Conservation (phyloP, 2,329 filamentous ascomycete genomes). For the Beauveria brongniartii region DNA sequence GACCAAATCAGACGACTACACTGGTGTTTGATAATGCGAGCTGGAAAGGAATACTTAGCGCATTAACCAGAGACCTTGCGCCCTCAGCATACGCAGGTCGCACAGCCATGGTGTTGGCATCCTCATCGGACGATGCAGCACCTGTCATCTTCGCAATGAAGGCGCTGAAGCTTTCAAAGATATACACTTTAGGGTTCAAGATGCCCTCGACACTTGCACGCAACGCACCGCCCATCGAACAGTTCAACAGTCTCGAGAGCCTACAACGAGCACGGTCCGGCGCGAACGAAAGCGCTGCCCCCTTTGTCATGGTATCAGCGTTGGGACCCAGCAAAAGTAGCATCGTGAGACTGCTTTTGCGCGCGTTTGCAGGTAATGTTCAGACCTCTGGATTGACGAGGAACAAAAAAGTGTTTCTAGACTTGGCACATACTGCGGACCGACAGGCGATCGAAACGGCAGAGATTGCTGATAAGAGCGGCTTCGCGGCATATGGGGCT, state of each 20-base stretch:
- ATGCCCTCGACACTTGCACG: slow-evolving; percentile 52
- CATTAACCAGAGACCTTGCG: slow-evolving; percentile 71
- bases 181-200: slow-evolving; percentile 79
- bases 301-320: slow-evolving; percentile 75
- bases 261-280: slow-evolving; percentile 44
- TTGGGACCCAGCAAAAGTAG: slow-evolving; percentile 71
- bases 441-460: slow-evolving; percentile 57
- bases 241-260: slow-evolving; percentile 67
- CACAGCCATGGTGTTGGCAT: slow-evolving; percentile 67
- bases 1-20: slow-evolving; percentile 36
- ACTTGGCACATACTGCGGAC: slow-evolving; percentile 55
- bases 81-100: slow-evolving; percentile 73
- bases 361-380: slow-evolving; percentile 52
- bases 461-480: slow-evolving; percentile 61
- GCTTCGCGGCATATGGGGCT: slow-evolving; percentile 72
- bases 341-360: slow-evolving; percentile 68
- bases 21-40: slow-evolving; percentile 75
- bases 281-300: slow-evolving; percentile 42
- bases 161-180: slow-evolving; percentile 65
- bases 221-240: slow-evolving; percentile 62
- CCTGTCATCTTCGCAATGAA: slow-evolving; percentile 72
- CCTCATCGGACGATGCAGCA: slow-evolving; percentile 65
- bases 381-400: slow-evolving; percentile 24
- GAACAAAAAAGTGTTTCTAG: slow-evolving; percentile 66
- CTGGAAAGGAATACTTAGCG: slow-evolving; percentile 79